Conservation (phyloP, 23 red algal genomes). For the Pyropia haitanensis region DNA sequence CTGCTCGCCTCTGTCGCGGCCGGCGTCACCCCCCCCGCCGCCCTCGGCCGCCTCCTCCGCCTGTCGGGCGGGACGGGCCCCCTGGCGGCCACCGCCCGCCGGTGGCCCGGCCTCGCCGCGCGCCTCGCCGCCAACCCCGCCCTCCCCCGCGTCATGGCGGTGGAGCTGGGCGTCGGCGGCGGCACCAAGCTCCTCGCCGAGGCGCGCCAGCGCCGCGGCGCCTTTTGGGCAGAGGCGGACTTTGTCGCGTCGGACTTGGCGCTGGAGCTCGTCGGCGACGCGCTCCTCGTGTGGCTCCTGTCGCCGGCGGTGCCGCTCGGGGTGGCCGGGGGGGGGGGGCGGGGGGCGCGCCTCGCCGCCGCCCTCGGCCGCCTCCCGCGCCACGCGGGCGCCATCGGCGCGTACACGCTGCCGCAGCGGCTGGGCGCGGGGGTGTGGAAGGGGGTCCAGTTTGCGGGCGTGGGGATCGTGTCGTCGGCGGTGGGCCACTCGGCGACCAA, state of each 20-base stretch:
- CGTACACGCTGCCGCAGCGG: slow-evolving; percentile 31
- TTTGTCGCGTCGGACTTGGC: slow-evolving; percentile 84
- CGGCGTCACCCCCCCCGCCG: no score
- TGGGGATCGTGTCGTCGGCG: slow-evolving; percentile 75
- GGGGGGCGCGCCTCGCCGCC: background rate
- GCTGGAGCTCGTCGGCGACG: slow-evolving; percentile 84
- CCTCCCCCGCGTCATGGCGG: slow-evolving; percentile 58
- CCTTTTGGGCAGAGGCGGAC: slow-evolving; percentile 93
- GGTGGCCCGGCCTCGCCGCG: slow-evolving; percentile 48
- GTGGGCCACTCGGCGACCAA: slow-evolving; percentile 78
- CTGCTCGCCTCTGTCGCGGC: no score
- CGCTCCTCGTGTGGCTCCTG: slow-evolving; percentile 89
- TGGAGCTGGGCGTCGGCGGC: slow-evolving; percentile 73
- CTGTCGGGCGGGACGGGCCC: no score
- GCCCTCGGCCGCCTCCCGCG: slow-evolving; percentile 36
- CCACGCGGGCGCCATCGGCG: slow-evolving; percentile 52
- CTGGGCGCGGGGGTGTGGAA: slow-evolving; percentile 44
- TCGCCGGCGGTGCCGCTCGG: slow-evolving; percentile 39
- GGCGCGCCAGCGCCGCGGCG: slow-evolving; percentile 39
- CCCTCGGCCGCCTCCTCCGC: no score
- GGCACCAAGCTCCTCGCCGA: slow-evolving; percentile 77
- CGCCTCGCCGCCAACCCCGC: slow-evolving; percentile 56
- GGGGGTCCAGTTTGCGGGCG: slow-evolving; percentile 74
- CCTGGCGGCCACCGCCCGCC: background rate
- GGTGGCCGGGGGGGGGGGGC: background rate